Evolutionary conservation across 495 filamentous ascomycete species (phyloP).

Genomic region (Penicillium taxi): DNA sequence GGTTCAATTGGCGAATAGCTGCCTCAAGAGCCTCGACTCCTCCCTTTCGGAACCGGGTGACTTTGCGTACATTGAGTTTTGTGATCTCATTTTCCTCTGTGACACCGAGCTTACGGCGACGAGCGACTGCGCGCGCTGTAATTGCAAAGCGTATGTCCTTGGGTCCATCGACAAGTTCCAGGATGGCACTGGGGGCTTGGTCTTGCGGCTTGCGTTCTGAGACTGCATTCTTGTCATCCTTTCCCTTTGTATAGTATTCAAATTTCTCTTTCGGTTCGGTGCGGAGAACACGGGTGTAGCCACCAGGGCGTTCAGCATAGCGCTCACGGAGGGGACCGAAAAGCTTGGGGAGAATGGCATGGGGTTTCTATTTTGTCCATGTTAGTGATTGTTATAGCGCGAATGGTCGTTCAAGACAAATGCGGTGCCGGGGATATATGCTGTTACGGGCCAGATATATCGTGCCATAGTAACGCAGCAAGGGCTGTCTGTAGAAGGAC

Average conservation of each 20-base stretch:
- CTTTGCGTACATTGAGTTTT: conserved; percentile 68
- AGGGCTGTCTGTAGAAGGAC: no score
- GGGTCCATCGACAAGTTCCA: conserved; percentile 94
- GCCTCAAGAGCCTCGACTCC: conserved; percentile 60
- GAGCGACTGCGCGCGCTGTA: conserved; percentile 72
- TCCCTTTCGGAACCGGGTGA: conserved; percentile 64
- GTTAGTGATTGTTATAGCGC: no score
- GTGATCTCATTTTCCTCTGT: conserved; percentile 61
- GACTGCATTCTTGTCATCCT: conserved; percentile 12
- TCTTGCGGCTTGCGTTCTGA: conserved; percentile 42
- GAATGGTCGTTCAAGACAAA: no score
- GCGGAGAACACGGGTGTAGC: conserved; percentile 88
- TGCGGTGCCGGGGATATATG: not conserved
- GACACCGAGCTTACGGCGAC: conserved; percentile 43
- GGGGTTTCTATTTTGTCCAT: conserved; percentile 45
- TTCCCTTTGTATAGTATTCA: conserved; percentile 17
- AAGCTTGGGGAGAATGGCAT: conserved; percentile 70
- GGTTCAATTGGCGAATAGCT: conserved; percentile 57
- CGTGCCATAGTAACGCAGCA: no score
- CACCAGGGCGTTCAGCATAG: conserved; percentile 74
- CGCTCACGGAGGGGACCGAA: conserved; percentile 75
- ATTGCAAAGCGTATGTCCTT: conserved; percentile 92
- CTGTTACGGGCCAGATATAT: no score
- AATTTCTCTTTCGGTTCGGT: conserved; percentile 58
- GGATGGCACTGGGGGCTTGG: conserved; percentile 78